Conservation (phyloP, 2,329 filamentous ascomycete genomes). For the Zarea fungicola region DNA sequence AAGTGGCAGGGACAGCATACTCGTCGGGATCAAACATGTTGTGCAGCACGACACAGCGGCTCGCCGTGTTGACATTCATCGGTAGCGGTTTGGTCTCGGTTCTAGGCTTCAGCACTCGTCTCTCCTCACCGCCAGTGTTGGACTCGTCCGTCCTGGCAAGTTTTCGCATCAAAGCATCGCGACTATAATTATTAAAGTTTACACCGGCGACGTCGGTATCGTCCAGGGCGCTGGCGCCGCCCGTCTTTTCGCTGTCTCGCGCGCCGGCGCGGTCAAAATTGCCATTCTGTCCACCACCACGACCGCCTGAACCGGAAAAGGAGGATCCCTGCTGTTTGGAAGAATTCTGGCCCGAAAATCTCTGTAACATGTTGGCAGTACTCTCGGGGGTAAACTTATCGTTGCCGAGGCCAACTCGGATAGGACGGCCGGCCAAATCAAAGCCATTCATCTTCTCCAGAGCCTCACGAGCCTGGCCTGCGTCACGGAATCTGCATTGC, state of each 20-base stretch:
- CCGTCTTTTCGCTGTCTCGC: conserved; percentile 83
- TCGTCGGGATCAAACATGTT: conserved; percentile 93
- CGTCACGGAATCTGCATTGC: conserved; percentile 70
- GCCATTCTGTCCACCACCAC: conserved; percentile 75
- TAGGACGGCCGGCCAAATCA: conserved; percentile 92
- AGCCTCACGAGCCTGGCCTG: conserved; percentile 85
- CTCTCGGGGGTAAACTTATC: conserved; percentile 99
- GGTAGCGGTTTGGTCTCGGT: conserved; percentile 73
- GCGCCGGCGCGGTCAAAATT: conserved; percentile 89
- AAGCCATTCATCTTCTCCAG: conserved; percentile 99
- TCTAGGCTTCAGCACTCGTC: conserved; percentile 70
- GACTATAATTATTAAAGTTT: conserved; percentile 99
- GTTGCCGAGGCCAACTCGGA: conserved; percentile 97
- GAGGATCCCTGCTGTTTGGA: conserved; percentile 80
- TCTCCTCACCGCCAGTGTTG: conserved; percentile 60
- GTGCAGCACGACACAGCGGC: conserved; percentile 86
- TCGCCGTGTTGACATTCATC: conserved; percentile 85
- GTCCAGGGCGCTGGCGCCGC: conserved; percentile 89
- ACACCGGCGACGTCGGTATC: conserved; percentile 97
- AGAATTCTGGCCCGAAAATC: conserved; percentile 73
- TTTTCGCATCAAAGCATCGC: conserved; percentile 97
- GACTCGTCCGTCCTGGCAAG: conserved; percentile 92
- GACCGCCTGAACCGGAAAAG: conserved; percentile 85
- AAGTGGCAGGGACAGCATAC: conserved; percentile 51
- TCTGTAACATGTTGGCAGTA: conserved; percentile 85